Evolutionary conservation across 805 yeast species (phyloP).

Genomic region (Candida ovalis): DNA sequence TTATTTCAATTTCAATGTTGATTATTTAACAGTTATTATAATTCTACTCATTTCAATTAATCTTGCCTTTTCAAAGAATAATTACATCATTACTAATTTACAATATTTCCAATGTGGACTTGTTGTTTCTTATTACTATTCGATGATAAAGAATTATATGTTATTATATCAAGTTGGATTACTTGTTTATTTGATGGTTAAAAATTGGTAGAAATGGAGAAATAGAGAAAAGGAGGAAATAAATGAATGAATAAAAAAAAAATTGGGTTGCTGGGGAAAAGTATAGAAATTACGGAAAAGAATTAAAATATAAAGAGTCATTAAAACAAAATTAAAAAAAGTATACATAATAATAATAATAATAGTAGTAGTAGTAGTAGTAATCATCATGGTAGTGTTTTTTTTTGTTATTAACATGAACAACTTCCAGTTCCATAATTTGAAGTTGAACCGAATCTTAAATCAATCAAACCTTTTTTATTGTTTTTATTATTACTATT

Average conservation of each 20-base stretch:
- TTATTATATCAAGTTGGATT: slow-evolving; percentile 2
- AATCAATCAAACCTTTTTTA: slow-evolving; percentile 22
- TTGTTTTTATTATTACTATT: slow-evolving; percentile 7
- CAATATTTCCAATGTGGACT: slow-evolving; percentile 9
- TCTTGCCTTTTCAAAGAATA: neutral
- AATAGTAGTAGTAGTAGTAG: neutral
- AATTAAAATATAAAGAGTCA: no score
- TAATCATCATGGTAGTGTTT: neutral
- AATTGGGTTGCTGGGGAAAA: neutral
- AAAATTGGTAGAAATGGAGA: neutral
- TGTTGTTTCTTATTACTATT: slow-evolving; percentile 1
- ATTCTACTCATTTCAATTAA: neutral
- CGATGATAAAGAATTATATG: neutral
- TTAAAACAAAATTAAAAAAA: neutral
- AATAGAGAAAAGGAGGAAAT: neutral
- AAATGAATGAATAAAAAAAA: neutral
- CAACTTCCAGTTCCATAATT: slow-evolving; percentile 11
- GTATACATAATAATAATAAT: neutral
- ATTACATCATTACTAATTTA: neutral
- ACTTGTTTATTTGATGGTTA: neutral
- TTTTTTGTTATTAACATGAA: slow-evolving; percentile 15
- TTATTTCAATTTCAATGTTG: neutral
- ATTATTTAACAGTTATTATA: neutral
- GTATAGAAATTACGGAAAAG: neutral
- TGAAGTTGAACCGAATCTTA: slow-evolving; percentile 12